Conservation (phyloP, 2,329 filamentous ascomycete species). For the Spiromastix sp. region DNA sequence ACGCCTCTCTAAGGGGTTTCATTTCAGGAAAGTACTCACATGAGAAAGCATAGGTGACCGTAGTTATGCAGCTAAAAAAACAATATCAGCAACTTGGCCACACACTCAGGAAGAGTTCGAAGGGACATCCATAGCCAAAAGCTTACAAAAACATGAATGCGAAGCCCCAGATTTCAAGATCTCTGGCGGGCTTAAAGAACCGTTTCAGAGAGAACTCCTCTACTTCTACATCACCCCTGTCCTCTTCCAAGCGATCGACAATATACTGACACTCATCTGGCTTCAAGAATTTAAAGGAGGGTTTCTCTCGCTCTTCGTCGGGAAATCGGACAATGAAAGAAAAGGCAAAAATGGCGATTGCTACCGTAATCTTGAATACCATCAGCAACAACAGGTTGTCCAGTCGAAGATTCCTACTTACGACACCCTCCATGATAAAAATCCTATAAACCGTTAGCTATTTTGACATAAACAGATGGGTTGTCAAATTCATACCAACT, state of each 20-base stretch:
- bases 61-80: slow-evolving; percentile 54
- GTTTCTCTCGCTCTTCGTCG: slow-evolving; percentile 7
- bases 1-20: background rate
- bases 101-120: too few species aligned
- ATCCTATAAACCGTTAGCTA: slow-evolving; percentile 5
- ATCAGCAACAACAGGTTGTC: background rate
- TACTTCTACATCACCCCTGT: slow-evolving; percentile 37
- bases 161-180: slow-evolving; percentile 41
- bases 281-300: slow-evolving; percentile 28
- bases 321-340: slow-evolving; percentile 9
- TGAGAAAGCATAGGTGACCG: slow-evolving; percentile 59
- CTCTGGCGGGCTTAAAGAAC: slow-evolving; percentile 33
- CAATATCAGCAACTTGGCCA: too few species aligned
- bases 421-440: slow-evolving; percentile 11
- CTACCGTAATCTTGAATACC: slow-evolving; percentile 5
- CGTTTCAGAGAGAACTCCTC: slow-evolving; percentile 32
- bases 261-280: slow-evolving; percentile 36
- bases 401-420: too few species aligned
- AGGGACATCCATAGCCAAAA: too few species aligned
- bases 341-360: slow-evolving; percentile 7
- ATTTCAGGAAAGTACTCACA: slow-evolving; percentile 29
- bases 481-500: slow-evolving; percentile 11
- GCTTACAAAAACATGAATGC: slow-evolving; percentile 34
- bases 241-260: slow-evolving; percentile 36
- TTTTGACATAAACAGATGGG: background rate